Evolutionary conservation across 2,329 filamentous ascomycete species (phyloP).

Genomic region (Aspergillus glaucus): DNA sequence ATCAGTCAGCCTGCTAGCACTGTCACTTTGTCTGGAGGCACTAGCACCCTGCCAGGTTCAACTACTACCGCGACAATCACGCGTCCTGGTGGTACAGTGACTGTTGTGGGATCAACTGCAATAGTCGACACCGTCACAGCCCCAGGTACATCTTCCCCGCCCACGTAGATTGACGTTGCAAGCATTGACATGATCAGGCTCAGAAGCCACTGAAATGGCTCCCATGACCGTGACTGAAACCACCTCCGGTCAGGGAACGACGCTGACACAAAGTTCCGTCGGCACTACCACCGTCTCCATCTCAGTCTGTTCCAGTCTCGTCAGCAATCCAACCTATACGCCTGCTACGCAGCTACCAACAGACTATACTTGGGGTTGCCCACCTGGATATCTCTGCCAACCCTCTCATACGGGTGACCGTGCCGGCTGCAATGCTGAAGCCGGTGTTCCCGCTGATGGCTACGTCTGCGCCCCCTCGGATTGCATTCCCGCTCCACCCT

Average conservation of each 20-base stretch:
- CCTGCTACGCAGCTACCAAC: conserved; percentile 18
- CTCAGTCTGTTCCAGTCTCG: conserved; percentile 20
- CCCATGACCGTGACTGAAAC: too few species aligned
- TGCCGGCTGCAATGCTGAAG: conserved; percentile 32
- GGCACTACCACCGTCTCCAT: conserved; percentile 15
- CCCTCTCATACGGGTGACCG: conserved; percentile 21
- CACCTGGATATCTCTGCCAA: conserved; percentile 36
- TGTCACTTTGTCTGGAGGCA: too few species aligned
- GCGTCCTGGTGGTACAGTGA: too few species aligned
- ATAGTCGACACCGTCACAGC: conserved; percentile 1
- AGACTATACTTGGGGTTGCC: conserved; percentile 34
- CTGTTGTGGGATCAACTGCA: too few species aligned
- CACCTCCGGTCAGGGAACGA: too few species aligned
- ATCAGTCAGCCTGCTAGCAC: too few species aligned
- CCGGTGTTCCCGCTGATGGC: conserved; percentile 27
- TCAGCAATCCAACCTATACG: conserved; percentile 25
- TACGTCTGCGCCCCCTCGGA: conserved; percentile 35
- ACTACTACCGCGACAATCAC: too few species aligned
- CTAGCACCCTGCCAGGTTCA: too few species aligned
- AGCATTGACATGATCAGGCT: too few species aligned
- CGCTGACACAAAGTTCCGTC: background rate
- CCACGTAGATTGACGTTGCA: too few species aligned
- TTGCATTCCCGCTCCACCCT: conserved; percentile 29
- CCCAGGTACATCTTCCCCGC: conserved; percentile 1
- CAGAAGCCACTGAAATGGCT: too few species aligned